A percentile compares a stretch with the other conserved stretches of the same genome.
Evolutionary conservation across 192 early-diverging fungal genomes (phyloP).

Genomic region (Chytriomyces sp.): DNA sequence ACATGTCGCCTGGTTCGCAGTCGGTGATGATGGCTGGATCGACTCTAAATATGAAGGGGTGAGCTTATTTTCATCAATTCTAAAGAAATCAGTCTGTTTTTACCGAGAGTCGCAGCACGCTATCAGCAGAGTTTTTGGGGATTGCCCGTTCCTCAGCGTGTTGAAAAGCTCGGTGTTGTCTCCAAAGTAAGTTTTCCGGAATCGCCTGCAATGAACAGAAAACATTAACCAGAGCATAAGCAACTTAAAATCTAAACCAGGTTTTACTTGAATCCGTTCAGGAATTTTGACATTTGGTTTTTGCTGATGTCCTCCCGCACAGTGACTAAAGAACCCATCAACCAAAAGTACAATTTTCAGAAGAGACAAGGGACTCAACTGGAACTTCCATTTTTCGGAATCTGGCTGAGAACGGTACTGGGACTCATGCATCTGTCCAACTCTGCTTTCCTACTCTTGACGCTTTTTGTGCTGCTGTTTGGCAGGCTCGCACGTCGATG

Average conservation of each 20-base stretch:
- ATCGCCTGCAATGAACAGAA: slow-evolving; percentile 26
- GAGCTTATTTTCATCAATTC: neutral
- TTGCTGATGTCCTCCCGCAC: slow-evolving; percentile 24
- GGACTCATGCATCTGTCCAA: slow-evolving; percentile 21
- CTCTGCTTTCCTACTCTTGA: too few species aligned
- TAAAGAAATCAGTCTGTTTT: neutral
- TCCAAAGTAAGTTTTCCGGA: slow-evolving; percentile 50
- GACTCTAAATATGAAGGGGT: slow-evolving; percentile 33
- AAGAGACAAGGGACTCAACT: neutral
- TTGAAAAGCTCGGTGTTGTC: slow-evolving; percentile 45
- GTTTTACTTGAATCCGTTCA: slow-evolving; percentile 36
- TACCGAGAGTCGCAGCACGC: slow-evolving; percentile 54
- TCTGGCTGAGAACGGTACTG: slow-evolving; percentile 11
- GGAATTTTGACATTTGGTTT: slow-evolving; percentile 40
- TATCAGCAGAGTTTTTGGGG: slow-evolving; percentile 54
- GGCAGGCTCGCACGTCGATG: neutral
- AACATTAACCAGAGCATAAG: neutral
- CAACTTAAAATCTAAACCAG: neutral
- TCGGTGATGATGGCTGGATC: slow-evolving; percentile 60
- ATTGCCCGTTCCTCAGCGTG: slow-evolving; percentile 45
- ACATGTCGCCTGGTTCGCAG: slow-evolving; percentile 57
- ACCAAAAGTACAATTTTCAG: neutral
- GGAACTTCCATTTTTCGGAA: slow-evolving; percentile 15
- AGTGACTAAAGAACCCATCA: neutral
- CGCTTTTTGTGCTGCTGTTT: neutral